Percentiles rank a stretch among this genome's conserved stretches.
phyloP scores from a whole-genome alignment of 148 eudicot species.

The Nepenthes gracilis region DNA sequence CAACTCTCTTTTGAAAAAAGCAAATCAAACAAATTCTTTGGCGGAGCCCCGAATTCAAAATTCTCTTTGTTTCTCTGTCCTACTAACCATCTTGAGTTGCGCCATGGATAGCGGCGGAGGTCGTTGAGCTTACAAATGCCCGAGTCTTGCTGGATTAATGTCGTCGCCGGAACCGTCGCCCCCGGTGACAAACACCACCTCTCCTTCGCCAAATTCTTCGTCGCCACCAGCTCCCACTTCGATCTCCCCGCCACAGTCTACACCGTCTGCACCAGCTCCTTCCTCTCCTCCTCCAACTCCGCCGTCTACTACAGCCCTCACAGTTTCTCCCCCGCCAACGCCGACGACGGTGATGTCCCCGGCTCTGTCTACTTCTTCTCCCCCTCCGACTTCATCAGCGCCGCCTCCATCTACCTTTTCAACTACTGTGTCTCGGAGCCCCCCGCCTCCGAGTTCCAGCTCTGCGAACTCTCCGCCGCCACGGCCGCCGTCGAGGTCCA shows the following conservation, averaged over 20 bases:
- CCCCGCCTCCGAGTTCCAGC: conserved; percentile 20
- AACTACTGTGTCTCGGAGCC: conserved; percentile 8
- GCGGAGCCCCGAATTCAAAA: no score
- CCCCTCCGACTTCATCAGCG: conserved; percentile 8
- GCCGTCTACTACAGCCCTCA: conserved; percentile 18
- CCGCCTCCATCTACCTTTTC: conserved; percentile 5
- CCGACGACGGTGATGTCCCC: conserved; percentile 7
- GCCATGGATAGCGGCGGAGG: no score
- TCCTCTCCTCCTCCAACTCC: conserved; percentile 27
- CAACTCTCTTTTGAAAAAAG: no score
- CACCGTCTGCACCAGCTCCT: conserved; percentile 19
- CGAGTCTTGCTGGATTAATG: conserved; percentile 8
- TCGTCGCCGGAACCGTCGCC: conserved; percentile 28
- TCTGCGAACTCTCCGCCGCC: conserved; percentile 18
- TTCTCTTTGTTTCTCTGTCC: no score
- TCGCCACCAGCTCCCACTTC: conserved; percentile 24
- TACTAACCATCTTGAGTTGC: no score
- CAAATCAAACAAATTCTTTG: no score
- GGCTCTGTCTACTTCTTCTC: no score
- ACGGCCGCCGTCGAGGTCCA: conserved; percentile 6
- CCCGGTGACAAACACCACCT: conserved; percentile 13
- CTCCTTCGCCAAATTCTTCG: conserved; percentile 19
- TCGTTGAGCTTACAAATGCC: no score
- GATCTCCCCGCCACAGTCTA: conserved; percentile 14
- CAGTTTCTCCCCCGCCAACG: conserved; percentile 12